phyloP scores from a whole-genome alignment of 306 rosid species.

The Hippophae rhamnoides region DNA sequence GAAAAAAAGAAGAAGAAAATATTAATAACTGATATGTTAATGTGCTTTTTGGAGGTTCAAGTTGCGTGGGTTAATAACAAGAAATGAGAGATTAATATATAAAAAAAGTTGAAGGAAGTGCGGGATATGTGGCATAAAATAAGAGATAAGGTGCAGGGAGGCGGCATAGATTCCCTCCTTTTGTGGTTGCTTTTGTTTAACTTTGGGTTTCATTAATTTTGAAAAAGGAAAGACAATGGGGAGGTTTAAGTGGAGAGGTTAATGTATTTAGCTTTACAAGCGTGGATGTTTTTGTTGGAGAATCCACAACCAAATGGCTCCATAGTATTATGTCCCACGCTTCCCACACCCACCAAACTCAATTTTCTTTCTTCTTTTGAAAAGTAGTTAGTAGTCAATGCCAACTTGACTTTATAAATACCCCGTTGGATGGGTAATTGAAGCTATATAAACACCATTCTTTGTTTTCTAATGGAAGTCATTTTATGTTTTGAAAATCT shows the following conservation, averaged over 20 bases:
- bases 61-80: slow-evolving; percentile 18
- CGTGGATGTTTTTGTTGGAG: slow-evolving; percentile 85
- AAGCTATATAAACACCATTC: no score
- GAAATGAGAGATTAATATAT: slow-evolving; percentile 13
- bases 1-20: background rate
- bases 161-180: slow-evolving; percentile 41
- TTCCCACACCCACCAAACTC: slow-evolving; percentile 33
- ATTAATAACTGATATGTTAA: slow-evolving; percentile 17
- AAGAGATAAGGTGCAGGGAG: slow-evolving; percentile 10
- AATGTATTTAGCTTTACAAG: slow-evolving; percentile 51
- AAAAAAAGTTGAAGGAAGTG: slow-evolving; percentile 63
- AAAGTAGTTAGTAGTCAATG: no score
- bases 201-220: background rate
- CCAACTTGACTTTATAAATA: no score
- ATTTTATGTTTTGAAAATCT: no score
- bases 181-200: slow-evolving; percentile 28
- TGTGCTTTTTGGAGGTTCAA: slow-evolving; percentile 1
- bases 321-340: slow-evolving; percentile 61
- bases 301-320: slow-evolving; percentile 95
- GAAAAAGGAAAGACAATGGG: slow-evolving; percentile 19
- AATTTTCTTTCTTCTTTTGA: background rate
- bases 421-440: no score
- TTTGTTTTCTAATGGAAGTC: no score
- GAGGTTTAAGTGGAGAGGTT: slow-evolving; percentile 44
- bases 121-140: slow-evolving; percentile 27